A percentile compares a stretch with the other conserved stretches of the same genome.
phyloP scores from a whole-genome alignment of 2,329 filamentous ascomycete species.

The Cryoendolithus antarcticus region DNA sequence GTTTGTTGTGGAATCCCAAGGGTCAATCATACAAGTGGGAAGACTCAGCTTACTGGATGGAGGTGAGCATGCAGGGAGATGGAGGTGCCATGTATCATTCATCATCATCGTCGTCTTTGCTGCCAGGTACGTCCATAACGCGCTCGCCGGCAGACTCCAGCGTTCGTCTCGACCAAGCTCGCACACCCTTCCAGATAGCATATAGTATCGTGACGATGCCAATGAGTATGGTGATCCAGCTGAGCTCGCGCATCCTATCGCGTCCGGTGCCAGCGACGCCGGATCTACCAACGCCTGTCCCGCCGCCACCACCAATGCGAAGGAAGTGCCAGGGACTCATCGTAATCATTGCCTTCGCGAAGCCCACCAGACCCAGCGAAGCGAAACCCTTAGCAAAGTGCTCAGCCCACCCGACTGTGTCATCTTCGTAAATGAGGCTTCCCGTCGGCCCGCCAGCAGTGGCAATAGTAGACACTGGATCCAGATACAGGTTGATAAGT shows the following conservation, averaged over 20 bases:
- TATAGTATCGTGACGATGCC: slow-evolving; percentile 73
- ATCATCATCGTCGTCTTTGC: slow-evolving; percentile 45
- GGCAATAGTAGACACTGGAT: slow-evolving; percentile 44
- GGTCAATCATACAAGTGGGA: neutral
- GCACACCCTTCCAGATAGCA: slow-evolving; percentile 72
- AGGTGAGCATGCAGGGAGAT: slow-evolving; percentile 6
- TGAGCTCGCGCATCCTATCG: slow-evolving; percentile 65
- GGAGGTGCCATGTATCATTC: slow-evolving; percentile 20
- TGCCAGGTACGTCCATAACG: slow-evolving; percentile 66
- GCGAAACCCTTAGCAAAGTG: slow-evolving; percentile 85
- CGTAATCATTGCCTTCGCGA: slow-evolving; percentile 65
- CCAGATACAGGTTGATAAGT: slow-evolving; percentile 77
- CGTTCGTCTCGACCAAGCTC: slow-evolving; percentile 57
- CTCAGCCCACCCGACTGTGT: slow-evolving; percentile 55
- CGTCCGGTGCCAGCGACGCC: slow-evolving; percentile 54
- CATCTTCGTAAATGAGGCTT: slow-evolving; percentile 31
- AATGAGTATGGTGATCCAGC: slow-evolving; percentile 64
- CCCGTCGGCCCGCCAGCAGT: slow-evolving; percentile 19
- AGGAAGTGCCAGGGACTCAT: slow-evolving; percentile 67
- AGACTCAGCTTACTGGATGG: neutral
- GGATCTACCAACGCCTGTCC: slow-evolving; percentile 28
- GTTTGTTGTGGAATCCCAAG: neutral
- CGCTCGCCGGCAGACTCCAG: slow-evolving; percentile 66
- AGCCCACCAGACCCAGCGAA: slow-evolving; percentile 76
- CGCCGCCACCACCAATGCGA: slow-evolving; percentile 47